Evolutionary conservation across 768 basidiomycete genomes (phyloP), one percentile per base, ranked within the genome.

Genomic region (Macrolepiota albuminosa): DNA sequence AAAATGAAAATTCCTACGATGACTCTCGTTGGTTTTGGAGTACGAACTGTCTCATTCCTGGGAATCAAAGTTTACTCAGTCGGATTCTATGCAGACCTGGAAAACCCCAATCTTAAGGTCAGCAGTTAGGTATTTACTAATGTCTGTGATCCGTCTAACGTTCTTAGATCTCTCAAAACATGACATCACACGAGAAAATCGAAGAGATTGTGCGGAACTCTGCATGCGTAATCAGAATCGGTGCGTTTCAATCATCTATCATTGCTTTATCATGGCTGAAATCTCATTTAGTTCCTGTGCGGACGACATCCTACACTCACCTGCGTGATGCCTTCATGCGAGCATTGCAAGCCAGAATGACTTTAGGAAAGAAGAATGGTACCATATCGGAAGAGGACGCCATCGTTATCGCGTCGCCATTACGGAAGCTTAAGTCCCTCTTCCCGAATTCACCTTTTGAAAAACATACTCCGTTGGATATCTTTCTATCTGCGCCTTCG

Each of bases 31-130:
- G 95, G 95, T 6, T 75, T 93, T 1, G 95, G 95, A 26, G 92
- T 94, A 42, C 80, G 95, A 53, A 91, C 87, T 0, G 93, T 97
- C 34, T 93, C 93, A 14, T 94, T 97, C 73, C 78, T 96, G 42
- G 81, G 87, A 7, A 83, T 97, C 63, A 86, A 91, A 68, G 94
- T 96, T 16, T 97, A 97, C 73, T 89, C 89, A 11, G 85, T 93
- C 37, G 95, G 84, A 2, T 93, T 97, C 73, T 97, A 96, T 71
- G 89, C 91, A 6, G 93, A 96, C 69, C 73, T 93, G 47, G 67
- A 76, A n/a, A 83, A 86, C 61, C 83, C 86, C 0, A 79, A 77
- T 45, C 77, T 91, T 59, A 79, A 80, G 56, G 88, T 88, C 54
- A 54, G 75, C 67, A 10, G 21, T 40, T 52, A 39, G 4, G 46